Base-by-base conservation (phyloP, 148 eudicot species). In the Vaccinium darrowii region DNA sequence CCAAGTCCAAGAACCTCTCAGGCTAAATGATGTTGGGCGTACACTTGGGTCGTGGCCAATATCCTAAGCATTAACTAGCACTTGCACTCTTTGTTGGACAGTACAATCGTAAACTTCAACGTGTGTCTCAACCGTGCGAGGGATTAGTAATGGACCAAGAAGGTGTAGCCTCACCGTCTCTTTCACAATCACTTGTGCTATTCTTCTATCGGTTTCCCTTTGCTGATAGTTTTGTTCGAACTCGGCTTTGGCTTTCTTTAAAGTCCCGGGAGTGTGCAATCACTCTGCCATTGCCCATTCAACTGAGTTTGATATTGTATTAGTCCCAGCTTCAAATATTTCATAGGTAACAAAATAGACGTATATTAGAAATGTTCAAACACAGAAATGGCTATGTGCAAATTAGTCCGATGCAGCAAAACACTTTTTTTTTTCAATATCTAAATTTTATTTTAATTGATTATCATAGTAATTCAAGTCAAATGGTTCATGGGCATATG, bases 1-100 rank as follows among this genome's bases (percentile, higher is more conserved):
- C 43, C 15, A 23, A 76, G 72, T 54, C 85, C 53, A 83, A 53
- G 80, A 83, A 83, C n/a, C 85, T 83, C 78, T 76, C 80, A 2
- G 80, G 71, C 80, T 60, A 49, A 83, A 83, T 56, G 78, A 75
- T 3, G 78, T 19, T 1, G 85, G 71, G 14, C 85, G 58, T n/a
- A 58, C 47, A 19, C 36, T 19, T 27, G 80, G 85, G 30, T 75
- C 85, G 16, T 79, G 49, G 25, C 80, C 81, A 14, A 83, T 77
- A 23, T 58, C 80, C 80, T 19, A 51, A 6, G 57, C 80, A 14
- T 77, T 77, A 1, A 77, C 58, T 57, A 83, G 80, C 53, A 83
- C 85, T 53, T 56, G 71, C 4, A 69, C 80, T 39, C 78, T 51
- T 80, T 43, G 47, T 14, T 81, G 85, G 21, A 83, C 36, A 11